A percentile compares a stretch with the other conserved stretches of the same genome.
These are phyloP conservation scores for Cordyceps farinosa DNA, from an alignment of 2,329 filamentous ascomycete genomes.

Conservation along the genomic window DNA sequence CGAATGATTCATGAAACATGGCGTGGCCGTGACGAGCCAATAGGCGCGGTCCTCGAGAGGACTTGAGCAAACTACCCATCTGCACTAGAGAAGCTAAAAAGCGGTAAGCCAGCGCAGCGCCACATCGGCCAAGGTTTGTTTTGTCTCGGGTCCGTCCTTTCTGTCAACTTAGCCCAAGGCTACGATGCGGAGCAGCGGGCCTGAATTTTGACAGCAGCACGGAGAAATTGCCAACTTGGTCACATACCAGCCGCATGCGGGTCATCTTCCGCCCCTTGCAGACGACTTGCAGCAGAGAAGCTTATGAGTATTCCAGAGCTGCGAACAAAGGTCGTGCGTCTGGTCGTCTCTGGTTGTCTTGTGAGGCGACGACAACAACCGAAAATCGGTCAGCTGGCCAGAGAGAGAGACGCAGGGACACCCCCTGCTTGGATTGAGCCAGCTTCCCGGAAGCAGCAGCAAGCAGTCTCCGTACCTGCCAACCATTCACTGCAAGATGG, in stretches of 20 bases:
- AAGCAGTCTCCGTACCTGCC: too few species aligned
- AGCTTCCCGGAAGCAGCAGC: neutral
- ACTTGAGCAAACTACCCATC: neutral
- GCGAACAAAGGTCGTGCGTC: neutral
- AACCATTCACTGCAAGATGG: too few species aligned
- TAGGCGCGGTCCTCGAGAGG: neutral
- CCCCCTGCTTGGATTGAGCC: neutral
- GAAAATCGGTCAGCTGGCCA: neutral
- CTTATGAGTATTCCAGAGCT: neutral
- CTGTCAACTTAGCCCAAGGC: neutral
- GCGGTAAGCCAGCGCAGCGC: neutral
- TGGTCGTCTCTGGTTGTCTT: neutral
- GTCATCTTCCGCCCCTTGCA: neutral
- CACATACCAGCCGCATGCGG: neutral
- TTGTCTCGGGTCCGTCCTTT: neutral
- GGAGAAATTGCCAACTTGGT: slow-evolving; percentile 3
- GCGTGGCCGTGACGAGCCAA: neutral
- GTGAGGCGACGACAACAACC: neutral
- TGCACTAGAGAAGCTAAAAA: neutral
- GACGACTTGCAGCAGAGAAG: neutral
- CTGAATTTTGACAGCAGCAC: neutral
- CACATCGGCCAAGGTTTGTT: slow-evolving; percentile 6
- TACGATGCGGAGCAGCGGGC: neutral
- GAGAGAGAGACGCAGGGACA: neutral
- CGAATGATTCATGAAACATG: neutral